phyloP scores from a whole-genome alignment of 805 yeast genomes.

The Torulaspora maleeae region DNA sequence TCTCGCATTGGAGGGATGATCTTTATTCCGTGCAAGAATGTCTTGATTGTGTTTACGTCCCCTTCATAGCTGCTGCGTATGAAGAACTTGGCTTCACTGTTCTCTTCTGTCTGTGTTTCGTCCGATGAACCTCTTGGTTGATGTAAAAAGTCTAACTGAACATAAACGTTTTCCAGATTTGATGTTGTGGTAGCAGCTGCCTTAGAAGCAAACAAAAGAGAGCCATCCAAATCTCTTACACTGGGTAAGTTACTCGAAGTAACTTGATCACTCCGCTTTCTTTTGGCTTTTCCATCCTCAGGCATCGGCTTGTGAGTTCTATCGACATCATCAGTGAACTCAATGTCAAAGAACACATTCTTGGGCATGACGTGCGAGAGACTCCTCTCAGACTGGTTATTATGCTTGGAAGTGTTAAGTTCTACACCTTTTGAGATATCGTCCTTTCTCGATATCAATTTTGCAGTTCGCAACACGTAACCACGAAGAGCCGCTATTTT shows the following conservation, averaged over 20 bases:
- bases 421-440: conserved; percentile 11
- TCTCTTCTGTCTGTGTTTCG: conserved; percentile 3
- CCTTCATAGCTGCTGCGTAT: conserved; percentile 64
- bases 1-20: conserved; percentile 56
- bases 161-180: conserved; percentile 41
- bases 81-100: conserved; percentile 25
- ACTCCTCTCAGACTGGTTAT: conserved; percentile 11
- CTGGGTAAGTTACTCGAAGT: conserved; percentile 7
- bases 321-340: conserved; percentile 16
- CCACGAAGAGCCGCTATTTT: conserved; percentile 68
- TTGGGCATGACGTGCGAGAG: conserved; percentile 40
- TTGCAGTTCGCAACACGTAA: conserved; percentile 57
- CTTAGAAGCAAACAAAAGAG: conserved; percentile 37
- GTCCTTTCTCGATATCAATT: conserved; percentile 37
- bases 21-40: conserved; percentile 48
- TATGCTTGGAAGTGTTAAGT: conserved; percentile 30
- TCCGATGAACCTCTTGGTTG: conserved; percentile 8
- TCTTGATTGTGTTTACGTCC: conserved; percentile 54
- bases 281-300: not conserved
- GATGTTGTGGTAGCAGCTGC: conserved; percentile 40
- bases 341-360: conserved; percentile 48
- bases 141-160: conserved; percentile 39
- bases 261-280: not conserved
- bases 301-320: not conserved
- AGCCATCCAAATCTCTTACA: conserved; percentile 29